phyloP scores from a whole-genome alignment of 1,139 yeast species.

The Yarrowia galli region DNA sequence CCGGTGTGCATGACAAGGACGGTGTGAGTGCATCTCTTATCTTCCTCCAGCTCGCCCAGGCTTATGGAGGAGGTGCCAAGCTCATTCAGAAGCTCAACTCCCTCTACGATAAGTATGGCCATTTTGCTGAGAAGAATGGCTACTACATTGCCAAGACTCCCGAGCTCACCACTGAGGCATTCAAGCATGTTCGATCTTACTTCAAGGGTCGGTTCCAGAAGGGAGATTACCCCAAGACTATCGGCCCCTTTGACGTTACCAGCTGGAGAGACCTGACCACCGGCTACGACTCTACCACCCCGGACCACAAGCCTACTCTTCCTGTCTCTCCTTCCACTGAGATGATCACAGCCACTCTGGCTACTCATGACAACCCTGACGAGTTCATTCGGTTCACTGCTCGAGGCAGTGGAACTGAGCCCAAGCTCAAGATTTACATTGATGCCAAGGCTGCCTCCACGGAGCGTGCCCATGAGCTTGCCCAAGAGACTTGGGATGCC shows the following conservation, averaged over 20 bases:
- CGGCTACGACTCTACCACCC: conserved; percentile 78
- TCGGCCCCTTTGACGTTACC: conserved; percentile 63
- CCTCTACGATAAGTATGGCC: conserved; percentile 74
- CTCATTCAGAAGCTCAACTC: conserved; percentile 59
- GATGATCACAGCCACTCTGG: conserved; percentile 75
- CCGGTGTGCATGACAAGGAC: conserved; percentile 88
- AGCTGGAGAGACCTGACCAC: conserved; percentile 84
- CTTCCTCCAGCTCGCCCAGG: conserved; percentile 74
- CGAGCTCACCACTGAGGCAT: conserved; percentile 59
- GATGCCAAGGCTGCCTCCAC: conserved; percentile 69
- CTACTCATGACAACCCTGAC: conserved; percentile 43
- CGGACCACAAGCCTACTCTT: conserved; percentile 63
- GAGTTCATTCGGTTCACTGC: conserved; percentile 75
- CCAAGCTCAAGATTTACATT: conserved; percentile 88
- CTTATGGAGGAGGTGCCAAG: conserved; percentile 53
- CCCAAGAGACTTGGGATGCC: conserved; percentile 72
- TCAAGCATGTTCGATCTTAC: conserved; percentile 57
- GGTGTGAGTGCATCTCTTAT: conserved; percentile 83
- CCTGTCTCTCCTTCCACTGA: conserved; percentile 79
- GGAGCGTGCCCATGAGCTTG: conserved; percentile 58
- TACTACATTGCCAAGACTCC: conserved; percentile 75
- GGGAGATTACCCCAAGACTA: conserved; percentile 52
- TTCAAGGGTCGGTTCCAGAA: conserved; percentile 40
- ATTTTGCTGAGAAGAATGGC: conserved; percentile 84
- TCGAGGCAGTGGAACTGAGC: conserved; percentile 97